A percentile compares a stretch with the other conserved stretches of the same genome.
Conservation (phyloP, 768 basidiomycete genomes). For the Obba rivulosa region DNA sequence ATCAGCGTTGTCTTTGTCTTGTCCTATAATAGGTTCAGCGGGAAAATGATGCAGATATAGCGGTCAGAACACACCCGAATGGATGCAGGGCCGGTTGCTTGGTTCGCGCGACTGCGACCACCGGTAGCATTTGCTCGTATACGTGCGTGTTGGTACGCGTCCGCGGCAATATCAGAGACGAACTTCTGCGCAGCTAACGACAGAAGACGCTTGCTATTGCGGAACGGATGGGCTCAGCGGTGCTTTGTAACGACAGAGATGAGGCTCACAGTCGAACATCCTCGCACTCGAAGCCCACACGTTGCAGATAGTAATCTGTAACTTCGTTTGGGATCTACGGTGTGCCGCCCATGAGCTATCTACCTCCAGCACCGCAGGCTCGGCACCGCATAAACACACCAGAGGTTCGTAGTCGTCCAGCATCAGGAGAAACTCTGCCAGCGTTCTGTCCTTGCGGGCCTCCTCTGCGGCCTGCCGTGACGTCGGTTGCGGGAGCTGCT, state of each 20-base stretch:
- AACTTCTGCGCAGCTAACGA: slow-evolving; percentile 98
- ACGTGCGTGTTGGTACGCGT: slow-evolving; percentile 96
- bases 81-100: slow-evolving; percentile 53
- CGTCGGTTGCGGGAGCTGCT: slow-evolving; percentile 30
- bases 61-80: slow-evolving; percentile 47
- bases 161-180: slow-evolving; percentile 91
- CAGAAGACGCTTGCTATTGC: slow-evolving; percentile 82
- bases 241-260: background rate
- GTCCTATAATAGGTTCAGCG: slow-evolving; percentile 41
- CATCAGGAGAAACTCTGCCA: slow-evolving; percentile 94
- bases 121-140: slow-evolving; percentile 85
- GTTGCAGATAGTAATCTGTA: slow-evolving; percentile 94
- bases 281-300: slow-evolving; percentile 92
- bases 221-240: background rate
- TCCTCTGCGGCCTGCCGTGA: slow-evolving; percentile 72
- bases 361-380: too few relatives aligned
- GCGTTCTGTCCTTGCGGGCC: slow-evolving; percentile 81
- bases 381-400: slow-evolving; percentile 38
- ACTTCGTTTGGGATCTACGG: slow-evolving; percentile 93
- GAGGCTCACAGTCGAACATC: slow-evolving; percentile 80
- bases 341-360: background rate
- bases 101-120: slow-evolving; percentile 62
- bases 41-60: background rate
- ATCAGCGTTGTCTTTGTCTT: slow-evolving; percentile 91
- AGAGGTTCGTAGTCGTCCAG: slow-evolving; percentile 95